Evolutionary conservation across 2,329 filamentous ascomycete species (phyloP), one percentile per base, ranked within the genome.

Genomic region (Byssochlamys sp.): DNA sequence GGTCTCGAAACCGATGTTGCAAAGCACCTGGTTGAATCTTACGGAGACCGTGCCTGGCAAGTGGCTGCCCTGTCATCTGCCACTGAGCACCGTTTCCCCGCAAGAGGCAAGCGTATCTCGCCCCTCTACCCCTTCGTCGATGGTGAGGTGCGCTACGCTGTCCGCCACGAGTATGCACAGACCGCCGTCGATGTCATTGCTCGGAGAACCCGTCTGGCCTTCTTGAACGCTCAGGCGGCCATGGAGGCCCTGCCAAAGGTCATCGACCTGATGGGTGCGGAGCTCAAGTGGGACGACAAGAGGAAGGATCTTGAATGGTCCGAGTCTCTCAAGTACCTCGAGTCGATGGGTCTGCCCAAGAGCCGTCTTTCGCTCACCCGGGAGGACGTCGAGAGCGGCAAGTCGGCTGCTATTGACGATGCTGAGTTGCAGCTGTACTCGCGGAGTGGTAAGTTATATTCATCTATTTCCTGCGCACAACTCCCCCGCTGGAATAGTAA

Each of bases 11-110:
- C 90, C 19, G 90, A 95, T 66, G 89, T 96, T 24, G 91, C 91
- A 51, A 89, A 90, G 76, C 91, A 96, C 74, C 81, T 96, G 33
- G 88, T 87, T 12, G 84, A 88, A 68, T 89, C 89, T 57, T 97
- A 96, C 70, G 91, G 92, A 63, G 91, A 96, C 74, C 85, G 91
- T 58, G 90, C 91, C 24, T 96, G 91, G 91, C 87, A 88, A 14
- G 90, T 96, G 25, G 91, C 89, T 7, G 84, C 89, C 1, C 80
- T 96, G 53, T 92, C 88, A 65, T 79, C 82, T 14, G 85, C 89
- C 0, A 95, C 90, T 0, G 83, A 88, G 58, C 77, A 85, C 66
- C 85, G 90, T 54, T 96, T 91, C 79, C 91, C 91, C 2, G 86
- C 91, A 31, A 83, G 90, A 55, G 91, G 91, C 57, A 84, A 88